These are phyloP conservation scores for Gaultheria prostrata DNA, from an alignment of 148 eudicot species.

Conservation along the genomic window DNA sequence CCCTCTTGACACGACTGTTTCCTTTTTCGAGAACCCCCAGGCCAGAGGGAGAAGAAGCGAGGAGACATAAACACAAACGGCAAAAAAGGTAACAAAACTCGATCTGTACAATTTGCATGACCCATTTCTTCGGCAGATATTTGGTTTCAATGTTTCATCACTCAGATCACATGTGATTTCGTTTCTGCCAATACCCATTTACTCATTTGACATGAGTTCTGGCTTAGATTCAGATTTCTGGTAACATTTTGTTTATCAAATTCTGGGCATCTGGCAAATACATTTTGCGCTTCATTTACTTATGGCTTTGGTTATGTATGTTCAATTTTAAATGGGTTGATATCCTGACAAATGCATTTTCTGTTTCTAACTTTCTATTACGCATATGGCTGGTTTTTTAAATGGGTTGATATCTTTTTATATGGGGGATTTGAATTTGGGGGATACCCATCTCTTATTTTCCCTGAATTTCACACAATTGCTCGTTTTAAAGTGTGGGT, in stretches of 20 bases:
- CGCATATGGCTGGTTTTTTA: too few relatives aligned
- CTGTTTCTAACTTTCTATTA: too few relatives aligned
- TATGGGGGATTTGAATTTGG: not conserved
- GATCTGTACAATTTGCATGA: not conserved
- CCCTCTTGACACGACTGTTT: not conserved
- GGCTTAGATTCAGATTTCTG: conserved; percentile 16
- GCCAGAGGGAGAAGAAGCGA: conserved; percentile 16
- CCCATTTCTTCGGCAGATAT: not conserved
- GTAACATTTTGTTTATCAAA: not conserved
- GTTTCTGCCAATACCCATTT: conserved; percentile 2
- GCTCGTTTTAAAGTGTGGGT: not conserved
- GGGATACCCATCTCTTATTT: not conserved
- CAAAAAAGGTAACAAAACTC: not conserved
- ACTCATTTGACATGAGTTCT: conserved; percentile 7
- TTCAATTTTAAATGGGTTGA: not conserved
- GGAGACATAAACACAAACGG: conserved; percentile 24
- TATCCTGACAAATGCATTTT: not conserved
- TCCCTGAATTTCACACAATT: not conserved
- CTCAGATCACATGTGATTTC: conserved; percentile 5
- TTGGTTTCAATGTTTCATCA: not conserved
- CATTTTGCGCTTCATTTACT: not conserved
- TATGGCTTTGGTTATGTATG: not conserved
- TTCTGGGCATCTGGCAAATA: not conserved
- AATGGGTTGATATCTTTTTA: not conserved
- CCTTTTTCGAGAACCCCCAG: not conserved